Base-by-base conservation (phyloP, 2,329 filamentous ascomycete genomes). In the Pseudogymnoascus sp. region DNA sequence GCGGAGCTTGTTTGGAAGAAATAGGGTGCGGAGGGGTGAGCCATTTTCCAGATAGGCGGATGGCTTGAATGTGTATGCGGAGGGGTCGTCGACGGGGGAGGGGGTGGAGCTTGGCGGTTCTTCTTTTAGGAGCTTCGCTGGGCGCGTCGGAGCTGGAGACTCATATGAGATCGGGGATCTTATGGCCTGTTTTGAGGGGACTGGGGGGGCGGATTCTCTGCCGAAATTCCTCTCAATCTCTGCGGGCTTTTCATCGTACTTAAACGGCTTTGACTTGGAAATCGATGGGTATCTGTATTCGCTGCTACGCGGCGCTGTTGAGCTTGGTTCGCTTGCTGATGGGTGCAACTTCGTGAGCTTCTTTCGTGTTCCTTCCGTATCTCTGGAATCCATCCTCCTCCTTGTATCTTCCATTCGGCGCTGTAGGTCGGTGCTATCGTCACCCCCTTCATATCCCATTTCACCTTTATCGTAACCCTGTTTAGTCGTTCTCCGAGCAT, bases 11-110 rank as follows among this genome's bases (percentile, higher is more conserved):
- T 85, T 83, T 0, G 95, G 93, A 1, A 99, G 81, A 73, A 97
- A 96, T 35, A 99, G 81, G 0, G 93, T 91, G 35, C 95, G 88
- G 6, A 99, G 83, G 0, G 93, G 90, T 5, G 87, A 85, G 17
- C 93, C 95, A 69, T 91, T 93, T 74, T 99, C 95, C 15, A 97
- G 87, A 72, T 92, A 95, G 1, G 91, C 92, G 1, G 90, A 88
- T 1, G 93, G 90, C 66, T 86, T 85, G 78, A 96, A 96, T 13
- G 90, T 91, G 69, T 90, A 89, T 59, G 85, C 74, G 11, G 61
- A 50, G 2, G 62, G 57, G 4, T 42, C 59, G 19, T 64, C 67
- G 21, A 65, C 60, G 8, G 65, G 62, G 9, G 66, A 50, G 23
- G 62, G 64, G 2, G 64, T 23, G 21, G 63, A 60, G 15, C 65